phyloP scores from a whole-genome alignment of 106 monocot genomes.

The Vanilla planifolia region DNA sequence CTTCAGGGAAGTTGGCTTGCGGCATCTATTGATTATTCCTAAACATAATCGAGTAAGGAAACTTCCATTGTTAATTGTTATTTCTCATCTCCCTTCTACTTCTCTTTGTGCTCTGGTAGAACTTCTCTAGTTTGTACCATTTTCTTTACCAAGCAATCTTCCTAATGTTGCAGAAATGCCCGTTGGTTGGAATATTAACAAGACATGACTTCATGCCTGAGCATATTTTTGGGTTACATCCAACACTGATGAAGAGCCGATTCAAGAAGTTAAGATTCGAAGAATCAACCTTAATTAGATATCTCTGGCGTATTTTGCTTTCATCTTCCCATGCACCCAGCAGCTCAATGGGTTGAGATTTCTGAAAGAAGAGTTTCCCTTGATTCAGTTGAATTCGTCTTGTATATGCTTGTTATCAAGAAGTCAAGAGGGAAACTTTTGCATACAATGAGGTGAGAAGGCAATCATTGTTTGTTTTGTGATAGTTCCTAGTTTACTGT shows the following conservation, averaged over 20 bases:
- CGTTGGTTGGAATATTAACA: constrained; percentile 59
- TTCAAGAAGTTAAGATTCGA: constrained; percentile 35
- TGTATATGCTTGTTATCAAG: too few relatives aligned
- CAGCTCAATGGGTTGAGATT: neutral
- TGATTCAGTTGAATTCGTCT: too few relatives aligned
- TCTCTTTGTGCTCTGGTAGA: neutral
- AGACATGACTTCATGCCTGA: constrained; percentile 76
- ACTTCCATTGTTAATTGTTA: constrained; percentile 1
- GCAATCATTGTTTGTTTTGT: too few relatives aligned
- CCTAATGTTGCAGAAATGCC: constrained; percentile 35
- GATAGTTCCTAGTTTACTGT: too few relatives aligned
- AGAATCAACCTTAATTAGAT: constrained; percentile 10
- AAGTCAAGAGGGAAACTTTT: too few relatives aligned
- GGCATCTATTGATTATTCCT: constrained; percentile 59
- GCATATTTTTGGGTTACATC: constrained; percentile 54
- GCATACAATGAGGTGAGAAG: too few relatives aligned
- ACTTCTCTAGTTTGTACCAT: too few relatives aligned
- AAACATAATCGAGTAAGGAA: constrained; percentile 45
- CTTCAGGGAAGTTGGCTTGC: constrained; percentile 62
- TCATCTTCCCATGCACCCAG: neutral
- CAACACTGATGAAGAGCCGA: constrained; percentile 25
- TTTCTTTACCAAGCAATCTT: neutral
- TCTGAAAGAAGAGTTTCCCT: constrained; percentile 2
- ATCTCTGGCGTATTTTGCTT: constrained; percentile 11
- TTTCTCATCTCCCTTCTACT: neutral